Evolutionary conservation across 805 yeast species (phyloP).

Genomic region (Jamesozyma spencerorum): DNA sequence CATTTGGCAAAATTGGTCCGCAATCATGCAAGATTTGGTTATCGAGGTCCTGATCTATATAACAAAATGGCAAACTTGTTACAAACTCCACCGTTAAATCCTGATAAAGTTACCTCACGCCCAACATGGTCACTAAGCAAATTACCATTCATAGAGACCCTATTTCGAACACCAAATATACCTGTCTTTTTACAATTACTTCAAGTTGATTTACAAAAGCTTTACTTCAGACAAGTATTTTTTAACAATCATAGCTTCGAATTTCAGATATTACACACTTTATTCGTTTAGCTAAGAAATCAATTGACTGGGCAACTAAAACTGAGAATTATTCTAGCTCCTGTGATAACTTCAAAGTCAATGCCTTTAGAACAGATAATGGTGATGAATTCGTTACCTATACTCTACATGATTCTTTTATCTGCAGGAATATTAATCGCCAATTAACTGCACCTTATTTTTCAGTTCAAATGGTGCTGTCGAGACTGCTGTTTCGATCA

Average conservation of each 20-base stretch:
- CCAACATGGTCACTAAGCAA: conserved; percentile 4
- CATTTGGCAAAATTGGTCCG: too few relatives aligned
- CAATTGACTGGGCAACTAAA: conserved; percentile 3
- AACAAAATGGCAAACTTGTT: background rate
- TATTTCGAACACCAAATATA: background rate
- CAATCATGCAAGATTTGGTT: conserved; percentile 1
- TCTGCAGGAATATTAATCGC: conserved; percentile 2
- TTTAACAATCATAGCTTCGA: conserved; percentile 5
- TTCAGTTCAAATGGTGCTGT: conserved; percentile 12
- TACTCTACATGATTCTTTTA: background rate
- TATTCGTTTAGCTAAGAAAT: conserved; percentile 1
- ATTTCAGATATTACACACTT: conserved; percentile 5
- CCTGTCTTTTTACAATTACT: conserved; percentile 4
- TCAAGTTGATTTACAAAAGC: conserved; percentile 2
- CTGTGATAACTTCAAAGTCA: conserved; percentile 4
- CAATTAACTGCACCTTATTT: conserved; percentile 7
- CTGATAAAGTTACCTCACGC: background rate
- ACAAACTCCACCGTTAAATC: background rate
- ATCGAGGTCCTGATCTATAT: background rate
- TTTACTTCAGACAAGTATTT: conserved; percentile 2
- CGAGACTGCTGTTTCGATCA: conserved; percentile 12
- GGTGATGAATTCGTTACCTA: conserved; percentile 7
- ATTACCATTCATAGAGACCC: conserved; percentile 8
- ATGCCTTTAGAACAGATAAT: conserved; percentile 6
- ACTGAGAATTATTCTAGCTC: conserved; percentile 4